A percentile compares a stretch with the other conserved stretches of the same genome.
Evolutionary conservation across 805 yeast species (phyloP).

Genomic region (Candida arabinofermentans): DNA sequence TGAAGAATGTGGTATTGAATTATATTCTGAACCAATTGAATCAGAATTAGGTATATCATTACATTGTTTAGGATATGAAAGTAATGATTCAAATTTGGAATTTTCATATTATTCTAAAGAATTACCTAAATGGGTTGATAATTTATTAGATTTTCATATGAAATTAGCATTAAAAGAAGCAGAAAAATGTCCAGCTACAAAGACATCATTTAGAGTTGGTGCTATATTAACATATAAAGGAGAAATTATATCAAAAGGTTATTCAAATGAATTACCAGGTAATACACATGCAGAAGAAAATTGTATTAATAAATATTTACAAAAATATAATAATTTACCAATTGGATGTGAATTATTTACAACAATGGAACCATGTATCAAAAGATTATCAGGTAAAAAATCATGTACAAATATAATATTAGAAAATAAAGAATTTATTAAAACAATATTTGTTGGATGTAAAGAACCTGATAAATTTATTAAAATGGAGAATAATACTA

Average conservation of each 20-base stretch:
- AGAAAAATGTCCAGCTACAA: constrained; percentile 70
- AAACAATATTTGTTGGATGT: constrained; percentile 86
- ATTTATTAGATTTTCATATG: constrained; percentile 60
- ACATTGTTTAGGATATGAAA: constrained; percentile 81
- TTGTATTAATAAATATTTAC: constrained; percentile 73
- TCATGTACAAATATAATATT: constrained; percentile 86
- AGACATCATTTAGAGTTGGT: constrained; percentile 92
- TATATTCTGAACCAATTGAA: constrained; percentile 85
- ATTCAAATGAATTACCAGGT: constrained; percentile 86
- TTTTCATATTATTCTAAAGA: constrained; percentile 70
- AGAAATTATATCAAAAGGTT: constrained; percentile 71
- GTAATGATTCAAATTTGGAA: too few species aligned
- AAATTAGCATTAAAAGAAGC: constrained; percentile 74
- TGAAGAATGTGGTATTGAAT: constrained; percentile 58
- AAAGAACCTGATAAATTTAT: constrained; percentile 87
- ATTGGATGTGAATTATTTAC: constrained; percentile 80
- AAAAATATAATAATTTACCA: constrained; percentile 49
- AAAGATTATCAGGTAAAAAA: constrained; percentile 79
- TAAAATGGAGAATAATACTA: too few species aligned
- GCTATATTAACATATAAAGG: constrained; percentile 73
- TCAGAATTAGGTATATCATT: constrained; percentile 86
- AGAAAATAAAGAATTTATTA: constrained; percentile 42
- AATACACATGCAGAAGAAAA: constrained; percentile 98
- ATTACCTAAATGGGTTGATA: constrained; percentile 80
- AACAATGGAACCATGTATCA: constrained; percentile 96